Conservation (phyloP, 164 flowering plant species). For the grape (Vitis vinifera) region ASM3070453v1 NC_081809.1:5568001-5568500, state of each 20-base stretch:
- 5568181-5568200: background rate
- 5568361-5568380: slow-evolving; percentile 99
- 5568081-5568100: slow-evolving; percentile 89
- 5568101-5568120: slow-evolving; percentile 88
- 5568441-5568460: background rate
- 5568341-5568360: slow-evolving; percentile 98
- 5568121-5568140: slow-evolving; percentile 96
- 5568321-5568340: slow-evolving; percentile 97
- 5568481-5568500: background rate
- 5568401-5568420: slow-evolving; percentile 22
- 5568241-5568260: slow-evolving; percentile 95
- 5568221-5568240: slow-evolving; percentile 31
- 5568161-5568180: slow-evolving; percentile 3
- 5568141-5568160: slow-evolving; percentile 81
- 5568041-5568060: slow-evolving; percentile 32
- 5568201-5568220: slow-evolving; percentile 1
- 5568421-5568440: slow-evolving; percentile 3
- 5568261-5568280: slow-evolving; percentile 97
- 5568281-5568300: slow-evolving; percentile 94
- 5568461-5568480: background rate
- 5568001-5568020: slow-evolving; percentile 59
- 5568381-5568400: slow-evolving; percentile 86
- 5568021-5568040: slow-evolving; percentile 47
- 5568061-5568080: slow-evolving; percentile 36
- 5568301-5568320: slow-evolving; percentile 99